Evolutionary conservation across 352 stramenopile genomes (phyloP).

Genomic region (Phytophthora hibernalis): DNA sequence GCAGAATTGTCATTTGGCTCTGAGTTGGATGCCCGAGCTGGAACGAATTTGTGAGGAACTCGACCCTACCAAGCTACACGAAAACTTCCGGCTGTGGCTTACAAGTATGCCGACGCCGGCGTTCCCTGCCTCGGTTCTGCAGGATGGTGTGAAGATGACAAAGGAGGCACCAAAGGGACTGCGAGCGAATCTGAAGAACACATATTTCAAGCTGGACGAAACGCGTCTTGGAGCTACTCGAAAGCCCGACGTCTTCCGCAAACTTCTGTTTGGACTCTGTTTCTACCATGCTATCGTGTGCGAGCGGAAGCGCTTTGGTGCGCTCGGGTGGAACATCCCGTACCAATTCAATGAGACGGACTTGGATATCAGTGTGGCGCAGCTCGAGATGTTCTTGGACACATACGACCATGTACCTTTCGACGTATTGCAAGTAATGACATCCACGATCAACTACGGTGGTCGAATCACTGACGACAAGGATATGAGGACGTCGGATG

Average conservation of each 20-base stretch:
- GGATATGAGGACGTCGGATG: conserved; percentile 92
- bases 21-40: conserved; percentile 95
- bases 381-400: conserved; percentile 94
- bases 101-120: conserved; percentile 89
- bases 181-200: conserved; percentile 94
- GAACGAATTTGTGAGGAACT: conserved; percentile 95
- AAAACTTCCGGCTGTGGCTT: conserved; percentile 96
- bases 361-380: conserved; percentile 80
- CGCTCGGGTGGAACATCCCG: conserved; percentile 97
- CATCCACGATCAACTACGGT: conserved; percentile 96
- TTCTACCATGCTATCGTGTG: conserved; percentile 94
- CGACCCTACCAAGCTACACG: conserved; percentile 82
- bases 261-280: conserved; percentile 94
- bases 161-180: conserved; percentile 96
- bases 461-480: conserved; percentile 94
- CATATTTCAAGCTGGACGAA: conserved; percentile 95
- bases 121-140: conserved; percentile 94
- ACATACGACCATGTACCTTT: conserved; percentile 88
- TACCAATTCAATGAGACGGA: conserved; percentile 99
- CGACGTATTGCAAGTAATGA: conserved; percentile 93
- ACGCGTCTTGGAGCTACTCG: conserved; percentile 81
- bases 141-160: conserved; percentile 97
- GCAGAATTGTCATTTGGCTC: conserved; percentile 95
- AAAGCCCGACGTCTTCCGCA: conserved; percentile 93
- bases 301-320: conserved; percentile 95